phyloP scores from a whole-genome alignment of 163 green algal genomes.

The Chlorella variabilis region DNA sequence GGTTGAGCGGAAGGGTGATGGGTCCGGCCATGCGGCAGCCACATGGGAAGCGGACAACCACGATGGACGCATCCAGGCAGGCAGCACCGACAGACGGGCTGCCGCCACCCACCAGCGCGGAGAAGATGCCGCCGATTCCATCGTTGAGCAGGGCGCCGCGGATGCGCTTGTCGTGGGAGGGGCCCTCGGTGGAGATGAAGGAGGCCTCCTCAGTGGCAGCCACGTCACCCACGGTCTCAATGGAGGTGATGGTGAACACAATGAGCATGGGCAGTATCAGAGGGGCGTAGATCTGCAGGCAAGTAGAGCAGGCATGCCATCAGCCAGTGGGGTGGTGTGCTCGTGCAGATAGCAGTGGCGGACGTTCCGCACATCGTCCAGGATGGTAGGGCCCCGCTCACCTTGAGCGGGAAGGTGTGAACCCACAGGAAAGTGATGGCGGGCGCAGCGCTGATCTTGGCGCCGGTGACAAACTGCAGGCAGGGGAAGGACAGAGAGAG shows the following conservation, averaged over 20 bases:
- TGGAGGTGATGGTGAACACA: conserved; percentile 73
- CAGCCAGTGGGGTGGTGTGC: no score
- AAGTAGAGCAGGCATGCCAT: background rate
- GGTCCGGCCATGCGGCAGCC: no score
- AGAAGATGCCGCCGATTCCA: conserved; percentile 62
- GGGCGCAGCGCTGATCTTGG: conserved; percentile 69
- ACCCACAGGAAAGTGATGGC: conserved; percentile 88
- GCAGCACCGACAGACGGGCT: no score
- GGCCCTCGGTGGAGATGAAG: conserved; percentile 43
- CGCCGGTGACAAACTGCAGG: conserved; percentile 61
- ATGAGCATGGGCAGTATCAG: conserved; percentile 78
- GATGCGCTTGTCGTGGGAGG: conserved; percentile 54
- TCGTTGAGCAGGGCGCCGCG: conserved; percentile 68
- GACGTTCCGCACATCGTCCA: no score
- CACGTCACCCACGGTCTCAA: conserved; percentile 86
- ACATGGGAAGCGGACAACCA: no score
- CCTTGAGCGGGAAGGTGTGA: conserved; percentile 73
- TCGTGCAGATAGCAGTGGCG: background rate
- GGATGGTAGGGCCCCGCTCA: conserved; percentile 42
- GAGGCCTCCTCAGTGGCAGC: conserved; percentile 75
- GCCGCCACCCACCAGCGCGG: conserved; percentile 44
- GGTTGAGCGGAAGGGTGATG: no score
- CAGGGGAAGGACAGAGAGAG: background rate
- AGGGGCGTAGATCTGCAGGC: conserved; percentile 61
- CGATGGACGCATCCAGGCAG: no score